phyloP scores from a whole-genome alignment of 805 yeast genomes.

The Myxozyma mucilagina region DNA sequence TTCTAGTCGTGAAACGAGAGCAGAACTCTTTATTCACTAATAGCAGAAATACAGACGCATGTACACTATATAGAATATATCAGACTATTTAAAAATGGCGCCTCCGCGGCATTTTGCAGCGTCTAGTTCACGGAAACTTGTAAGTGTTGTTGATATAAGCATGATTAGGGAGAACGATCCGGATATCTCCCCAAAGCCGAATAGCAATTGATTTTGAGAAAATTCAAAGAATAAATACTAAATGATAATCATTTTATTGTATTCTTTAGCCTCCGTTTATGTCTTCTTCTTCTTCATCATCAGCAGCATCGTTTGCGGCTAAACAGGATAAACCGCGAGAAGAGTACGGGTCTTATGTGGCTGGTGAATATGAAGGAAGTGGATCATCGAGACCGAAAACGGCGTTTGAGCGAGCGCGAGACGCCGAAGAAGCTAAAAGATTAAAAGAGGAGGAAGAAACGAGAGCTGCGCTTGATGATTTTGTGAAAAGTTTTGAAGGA shows the following conservation, averaged over 20 bases:
- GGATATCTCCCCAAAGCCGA: background rate
- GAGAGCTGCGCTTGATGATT: constrained; percentile 24
- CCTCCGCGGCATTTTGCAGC: constrained; percentile 25
- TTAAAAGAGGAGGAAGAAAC: constrained; percentile 19
- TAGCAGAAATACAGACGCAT: background rate
- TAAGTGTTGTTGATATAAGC: background rate
- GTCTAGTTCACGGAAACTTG: constrained; percentile 4
- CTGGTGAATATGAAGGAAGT: background rate
- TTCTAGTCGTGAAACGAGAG: background rate
- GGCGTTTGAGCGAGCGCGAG: constrained; percentile 22
- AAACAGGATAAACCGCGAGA: background rate
- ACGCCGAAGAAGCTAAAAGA: constrained; percentile 16
- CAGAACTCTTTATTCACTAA: background rate
- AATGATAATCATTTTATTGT: background rate
- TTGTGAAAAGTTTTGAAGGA: constrained; percentile 24
- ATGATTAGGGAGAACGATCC: background rate
- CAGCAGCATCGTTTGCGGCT: background rate
- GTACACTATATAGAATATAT: background rate
- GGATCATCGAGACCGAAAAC: background rate
- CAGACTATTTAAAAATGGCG: background rate
- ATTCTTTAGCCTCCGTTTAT: background rate
- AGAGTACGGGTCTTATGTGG: background rate
- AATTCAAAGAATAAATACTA: background rate
- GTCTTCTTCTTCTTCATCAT: background rate
- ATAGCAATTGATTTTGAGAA: background rate